A percentile compares a stretch with the other conserved stretches of the same genome.
These are phyloP conservation scores for Thraustochytrium sp. DNA, from an alignment of 352 stramenopile species.

Conservation along the genomic window DNA sequence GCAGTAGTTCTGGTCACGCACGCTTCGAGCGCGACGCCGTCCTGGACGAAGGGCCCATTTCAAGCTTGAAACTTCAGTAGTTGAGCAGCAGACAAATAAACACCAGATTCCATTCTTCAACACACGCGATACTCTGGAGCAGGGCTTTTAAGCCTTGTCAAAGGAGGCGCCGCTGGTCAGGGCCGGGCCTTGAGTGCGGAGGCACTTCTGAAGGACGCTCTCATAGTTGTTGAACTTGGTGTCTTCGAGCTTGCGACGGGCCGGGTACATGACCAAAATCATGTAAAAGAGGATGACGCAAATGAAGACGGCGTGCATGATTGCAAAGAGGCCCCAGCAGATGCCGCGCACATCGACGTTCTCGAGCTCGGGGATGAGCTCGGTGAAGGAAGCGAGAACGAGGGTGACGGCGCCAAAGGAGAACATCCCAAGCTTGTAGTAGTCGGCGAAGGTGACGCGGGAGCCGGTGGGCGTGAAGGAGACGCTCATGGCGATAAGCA, in stretches of 20 bases:
- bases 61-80: too few relatives aligned
- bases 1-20: too few relatives aligned
- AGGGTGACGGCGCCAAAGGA: neutral
- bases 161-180: too few relatives aligned
- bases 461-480: neutral
- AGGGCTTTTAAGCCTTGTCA: too few relatives aligned
- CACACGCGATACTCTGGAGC: too few relatives aligned
- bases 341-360: neutral
- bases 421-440: conserved; percentile 14
- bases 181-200: too few relatives aligned
- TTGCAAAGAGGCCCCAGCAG: neutral
- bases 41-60: too few relatives aligned
- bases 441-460: neutral
- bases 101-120: too few relatives aligned
- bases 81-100: too few relatives aligned
- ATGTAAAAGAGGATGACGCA: neutral
- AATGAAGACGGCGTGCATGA: neutral
- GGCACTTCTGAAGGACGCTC: neutral
- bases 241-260: neutral
- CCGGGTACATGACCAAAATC: neutral
- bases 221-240: neutral
- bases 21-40: too few relatives aligned
- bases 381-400: neutral
- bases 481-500: conserved; percentile 15
- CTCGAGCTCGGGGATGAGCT: neutral